Percentiles rank a stretch among this genome's conserved stretches.
Conservation (phyloP, 345 rosid genomes). For the Leavenworthia alabamica region DNA sequence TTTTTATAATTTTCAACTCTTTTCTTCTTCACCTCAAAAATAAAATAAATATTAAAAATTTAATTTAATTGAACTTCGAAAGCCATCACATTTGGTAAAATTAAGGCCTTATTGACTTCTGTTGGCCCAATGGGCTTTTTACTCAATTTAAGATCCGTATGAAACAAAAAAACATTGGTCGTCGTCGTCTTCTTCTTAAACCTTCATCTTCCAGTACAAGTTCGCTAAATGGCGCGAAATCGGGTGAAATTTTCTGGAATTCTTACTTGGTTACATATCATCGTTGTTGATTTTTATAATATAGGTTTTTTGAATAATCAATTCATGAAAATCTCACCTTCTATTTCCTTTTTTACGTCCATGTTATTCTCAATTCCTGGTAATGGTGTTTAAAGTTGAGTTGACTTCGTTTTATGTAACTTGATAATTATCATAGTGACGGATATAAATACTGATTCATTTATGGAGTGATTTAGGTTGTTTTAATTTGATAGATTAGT, state of each 20-base stretch:
- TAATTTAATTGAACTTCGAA: no score
- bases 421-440: not conserved
- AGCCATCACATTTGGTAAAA: no score
- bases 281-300: not conserved
- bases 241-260: constrained; percentile 34
- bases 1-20: no score
- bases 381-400: not conserved
- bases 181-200: not conserved
- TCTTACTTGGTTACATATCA: not conserved
- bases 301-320: not conserved
- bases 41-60: no score
- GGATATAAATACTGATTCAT: not conserved
- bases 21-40: no score
- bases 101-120: not conserved
- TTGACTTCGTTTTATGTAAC: constrained; percentile 13
- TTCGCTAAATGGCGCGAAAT: constrained; percentile 66
- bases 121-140: not conserved
- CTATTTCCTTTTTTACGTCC: not conserved
- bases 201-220: constrained; percentile 12
- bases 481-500: not conserved
- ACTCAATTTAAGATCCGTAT: not conserved
- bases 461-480: not conserved
- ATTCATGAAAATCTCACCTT: not conserved
- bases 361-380: no score
- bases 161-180: not conserved